These are phyloP conservation scores for Rhizopus delemar DNA, from an alignment of 371 early-diverging fungal species.

Conservation along the genomic window DNA sequence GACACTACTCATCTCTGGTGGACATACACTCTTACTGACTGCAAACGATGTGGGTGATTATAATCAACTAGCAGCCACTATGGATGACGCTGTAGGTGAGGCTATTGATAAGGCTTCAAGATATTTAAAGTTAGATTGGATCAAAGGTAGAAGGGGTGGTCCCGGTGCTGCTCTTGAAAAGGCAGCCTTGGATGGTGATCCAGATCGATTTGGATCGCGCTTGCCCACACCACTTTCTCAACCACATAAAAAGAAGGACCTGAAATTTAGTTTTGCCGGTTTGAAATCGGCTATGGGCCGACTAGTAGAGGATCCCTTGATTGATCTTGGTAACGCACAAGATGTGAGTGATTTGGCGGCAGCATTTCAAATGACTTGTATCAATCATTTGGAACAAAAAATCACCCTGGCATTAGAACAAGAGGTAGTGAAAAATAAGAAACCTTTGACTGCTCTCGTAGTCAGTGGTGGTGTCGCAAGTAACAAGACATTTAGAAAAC, in stretches of 20 bases:
- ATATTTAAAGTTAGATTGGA: constrained; percentile 66
- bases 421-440: constrained; percentile 40
- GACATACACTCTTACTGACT: constrained; percentile 74
- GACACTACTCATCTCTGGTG: constrained; percentile 79
- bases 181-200: constrained; percentile 60
- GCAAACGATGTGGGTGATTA: constrained; percentile 69
- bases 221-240: constrained; percentile 70
- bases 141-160: constrained; percentile 67
- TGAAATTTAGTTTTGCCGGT: constrained; percentile 80
- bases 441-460: constrained; percentile 63
- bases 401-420: constrained; percentile 58
- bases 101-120: constrained; percentile 83
- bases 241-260: constrained; percentile 53
- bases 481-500: constrained; percentile 56
- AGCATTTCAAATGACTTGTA: constrained; percentile 70
- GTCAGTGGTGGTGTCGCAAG: constrained; percentile 86
- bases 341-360: constrained; percentile 72
- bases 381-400: constrained; percentile 71
- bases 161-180: constrained; percentile 78
- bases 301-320: constrained; percentile 41
- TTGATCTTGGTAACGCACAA: constrained; percentile 26
- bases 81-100: constrained; percentile 83
- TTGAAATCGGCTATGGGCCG: constrained; percentile 67
- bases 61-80: constrained; percentile 66
- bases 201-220: constrained; percentile 41